Evolutionary conservation across 176 grass and related monocot genomes (phyloP), one percentile per base, ranked within the genome.

Genomic region (Paspalum vaginatum): DNA sequence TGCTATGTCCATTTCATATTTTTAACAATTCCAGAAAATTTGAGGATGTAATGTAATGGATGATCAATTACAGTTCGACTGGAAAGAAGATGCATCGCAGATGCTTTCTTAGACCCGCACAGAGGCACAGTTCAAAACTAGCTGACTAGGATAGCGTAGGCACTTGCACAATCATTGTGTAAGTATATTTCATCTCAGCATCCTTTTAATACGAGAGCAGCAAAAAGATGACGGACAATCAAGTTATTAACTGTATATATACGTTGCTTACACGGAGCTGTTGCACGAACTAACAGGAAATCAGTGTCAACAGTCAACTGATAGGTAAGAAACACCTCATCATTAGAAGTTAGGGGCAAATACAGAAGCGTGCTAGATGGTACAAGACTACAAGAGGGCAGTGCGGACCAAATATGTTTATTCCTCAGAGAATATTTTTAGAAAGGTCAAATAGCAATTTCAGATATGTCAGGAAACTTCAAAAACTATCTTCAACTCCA

Each of bases 101-200:
- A 53, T 48, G 54, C 8, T 51, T 49, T 52, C 20, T 61, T 77
- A 18, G 27, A 41, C 13, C 27, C 20, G 53, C 8, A 77, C 45
- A 13, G 32, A 52, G 6, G 7, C 4, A 12, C 43, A 52, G 43
- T 78, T 43, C 48, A 3, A 66, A 65, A 26, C 55, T 11, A 65
- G 16, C 22, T n/a, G 27, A 15, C 43, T 2, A 25, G 4, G 24
- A 12, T 67, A 56, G 24, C 47, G 10, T 20, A 20, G 40, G 16
- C 14, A 55, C 18, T 24, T 22, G 70, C 38, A 63, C 46, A 78
- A 61, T 62, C 32, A 62, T 78, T 63, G 39, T 84, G 13, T 60
- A 56, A 41, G 70, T 10, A 77, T 51, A 40, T 40, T 61, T 50
- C 43, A 41, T 9, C 52, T 6, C 14, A 50, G 40, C 15, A 39